A percentile compares a stretch with the other conserved stretches of the same genome.
These are phyloP conservation scores for Dactylellina haptotyla DNA, from an alignment of 2,329 filamentous ascomycete species.

Conservation along the genomic window DNA sequence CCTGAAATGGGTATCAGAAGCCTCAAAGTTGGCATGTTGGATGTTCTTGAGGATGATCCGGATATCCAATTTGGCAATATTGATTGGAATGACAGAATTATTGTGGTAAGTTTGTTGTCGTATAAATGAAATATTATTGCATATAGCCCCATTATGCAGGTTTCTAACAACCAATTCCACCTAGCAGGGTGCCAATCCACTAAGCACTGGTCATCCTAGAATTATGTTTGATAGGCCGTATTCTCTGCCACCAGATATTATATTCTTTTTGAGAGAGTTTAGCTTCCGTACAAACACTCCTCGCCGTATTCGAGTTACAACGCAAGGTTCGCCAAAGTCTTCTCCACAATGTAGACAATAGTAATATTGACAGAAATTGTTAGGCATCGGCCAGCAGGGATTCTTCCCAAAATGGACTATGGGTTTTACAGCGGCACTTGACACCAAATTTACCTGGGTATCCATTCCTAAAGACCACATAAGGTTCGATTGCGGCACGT, in stretches of 20 bases:
- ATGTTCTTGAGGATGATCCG: conserved; percentile 37
- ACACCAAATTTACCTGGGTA: conserved; percentile 28
- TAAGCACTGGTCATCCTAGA: background rate
- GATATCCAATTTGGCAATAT: conserved; percentile 42
- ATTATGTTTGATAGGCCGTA: conserved; percentile 37
- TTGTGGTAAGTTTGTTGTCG: conserved; percentile 19
- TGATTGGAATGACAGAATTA: conserved; percentile 21
- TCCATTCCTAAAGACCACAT: conserved; percentile 31
- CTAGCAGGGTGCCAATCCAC: background rate
- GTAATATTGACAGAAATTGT: background rate
- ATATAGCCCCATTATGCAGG: too few species aligned
- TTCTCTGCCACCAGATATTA: conserved; percentile 41
- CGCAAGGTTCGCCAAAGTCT: background rate
- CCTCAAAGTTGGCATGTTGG: conserved; percentile 43
- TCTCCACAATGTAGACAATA: background rate
- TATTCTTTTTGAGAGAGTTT: conserved; percentile 22
- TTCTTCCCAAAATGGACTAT: conserved; percentile 15
- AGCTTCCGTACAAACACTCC: background rate
- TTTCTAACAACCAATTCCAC: too few species aligned
- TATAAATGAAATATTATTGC: too few species aligned
- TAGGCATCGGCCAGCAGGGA: conserved; percentile 31
- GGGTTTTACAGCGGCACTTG: background rate
- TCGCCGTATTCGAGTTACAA: conserved; percentile 8
- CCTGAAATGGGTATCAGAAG: conserved; percentile 30
- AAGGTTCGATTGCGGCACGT: conserved; percentile 32